Conservation (phyloP, 768 basidiomycete species). For the Leccinum fibrillosum region DNA sequence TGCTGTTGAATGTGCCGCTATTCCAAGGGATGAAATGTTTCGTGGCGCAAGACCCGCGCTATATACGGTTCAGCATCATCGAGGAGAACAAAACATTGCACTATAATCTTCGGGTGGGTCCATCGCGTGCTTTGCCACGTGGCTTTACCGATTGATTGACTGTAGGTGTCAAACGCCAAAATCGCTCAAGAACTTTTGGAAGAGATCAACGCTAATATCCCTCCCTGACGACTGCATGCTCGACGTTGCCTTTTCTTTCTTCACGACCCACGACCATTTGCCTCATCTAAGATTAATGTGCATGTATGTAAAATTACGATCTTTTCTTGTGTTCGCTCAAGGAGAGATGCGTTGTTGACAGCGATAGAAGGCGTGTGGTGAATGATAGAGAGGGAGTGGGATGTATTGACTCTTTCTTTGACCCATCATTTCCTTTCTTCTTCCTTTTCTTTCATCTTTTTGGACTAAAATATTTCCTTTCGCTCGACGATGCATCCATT, state of each 20-base stretch:
- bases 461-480: constrained; percentile 6
- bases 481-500: constrained; percentile 17
- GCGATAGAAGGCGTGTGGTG: constrained; percentile 20
- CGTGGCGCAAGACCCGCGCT: constrained; percentile 74
- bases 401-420: constrained; percentile 1
- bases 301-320: constrained; percentile 30
- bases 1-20: constrained; percentile 70
- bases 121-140: background rate
- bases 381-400: constrained; percentile 14
- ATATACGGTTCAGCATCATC: constrained; percentile 72
- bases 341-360: constrained; percentile 19
- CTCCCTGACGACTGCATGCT: constrained; percentile 20
- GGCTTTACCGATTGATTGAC: background rate
- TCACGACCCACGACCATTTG: constrained; percentile 19
- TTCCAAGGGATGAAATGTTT: constrained; percentile 77
- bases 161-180: constrained; percentile 64
- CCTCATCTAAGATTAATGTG: constrained; percentile 35
- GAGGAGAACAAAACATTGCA: constrained; percentile 59
- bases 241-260: background rate
- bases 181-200: constrained; percentile 68
- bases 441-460: constrained; percentile 6
- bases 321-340: constrained; percentile 29
- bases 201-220: constrained; percentile 45
- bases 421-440: background rate
- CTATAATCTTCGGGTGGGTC: constrained; percentile 70